phyloP scores from a whole-genome alignment of 106 monocot genomes.

The Allium sativum region DNA sequence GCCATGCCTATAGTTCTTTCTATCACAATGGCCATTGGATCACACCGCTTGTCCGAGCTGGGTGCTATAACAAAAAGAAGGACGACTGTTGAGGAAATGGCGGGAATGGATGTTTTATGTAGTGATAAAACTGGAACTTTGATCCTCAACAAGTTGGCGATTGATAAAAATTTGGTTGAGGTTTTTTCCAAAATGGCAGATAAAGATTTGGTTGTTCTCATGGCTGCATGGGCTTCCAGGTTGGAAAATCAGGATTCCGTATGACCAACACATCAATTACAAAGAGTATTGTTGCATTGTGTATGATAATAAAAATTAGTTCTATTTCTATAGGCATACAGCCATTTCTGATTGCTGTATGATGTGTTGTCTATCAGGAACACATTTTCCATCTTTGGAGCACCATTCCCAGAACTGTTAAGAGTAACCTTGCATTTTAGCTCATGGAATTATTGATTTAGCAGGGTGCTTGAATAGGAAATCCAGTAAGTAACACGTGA shows the following conservation, averaged over 20 bases:
- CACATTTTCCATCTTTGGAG: too few species aligned
- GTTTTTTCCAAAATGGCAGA: slow-evolving; percentile 34
- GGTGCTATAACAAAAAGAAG: slow-evolving; percentile 50
- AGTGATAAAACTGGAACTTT: slow-evolving; percentile 60
- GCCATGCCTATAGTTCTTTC: slow-evolving; percentile 49
- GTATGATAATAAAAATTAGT: too few species aligned
- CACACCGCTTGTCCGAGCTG: slow-evolving; percentile 35
- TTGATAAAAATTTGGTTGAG: slow-evolving; percentile 43
- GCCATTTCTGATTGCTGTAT: too few species aligned
- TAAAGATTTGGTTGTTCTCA: slow-evolving; percentile 35
- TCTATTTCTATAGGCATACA: too few species aligned
- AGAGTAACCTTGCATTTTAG: too few species aligned
- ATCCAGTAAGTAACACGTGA: too few species aligned
- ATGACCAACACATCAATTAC: too few species aligned
- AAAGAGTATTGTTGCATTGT: too few species aligned
- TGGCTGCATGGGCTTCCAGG: slow-evolving; percentile 59
- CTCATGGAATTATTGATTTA: too few species aligned
- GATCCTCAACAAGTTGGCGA: slow-evolving; percentile 39
- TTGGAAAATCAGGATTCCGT: slow-evolving; percentile 50
- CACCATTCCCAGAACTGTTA: too few species aligned
- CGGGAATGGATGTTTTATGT: slow-evolving; percentile 48
- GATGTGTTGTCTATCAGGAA: too few species aligned
- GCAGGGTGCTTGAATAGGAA: too few species aligned
- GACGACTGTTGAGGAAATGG: slow-evolving; percentile 57
- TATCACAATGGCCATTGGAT: slow-evolving; percentile 51